Conservation (phyloP, 1,284 basidiomycete genomes). For the Sporisorium reilianum region DNA sequence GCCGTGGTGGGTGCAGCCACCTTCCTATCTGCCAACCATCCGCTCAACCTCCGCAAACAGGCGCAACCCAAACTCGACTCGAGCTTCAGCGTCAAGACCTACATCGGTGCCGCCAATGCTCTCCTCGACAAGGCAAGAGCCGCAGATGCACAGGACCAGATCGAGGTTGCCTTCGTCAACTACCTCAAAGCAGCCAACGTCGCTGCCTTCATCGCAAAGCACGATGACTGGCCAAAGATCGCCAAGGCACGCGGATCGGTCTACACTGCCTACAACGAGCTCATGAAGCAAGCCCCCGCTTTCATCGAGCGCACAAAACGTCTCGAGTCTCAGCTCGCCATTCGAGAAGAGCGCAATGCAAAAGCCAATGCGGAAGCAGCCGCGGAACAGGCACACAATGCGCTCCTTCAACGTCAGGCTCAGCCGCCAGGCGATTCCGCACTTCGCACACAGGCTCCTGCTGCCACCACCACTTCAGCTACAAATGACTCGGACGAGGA, state of each 20-base stretch:
- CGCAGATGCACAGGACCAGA: slow-evolving; percentile 63
- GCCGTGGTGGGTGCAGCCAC: slow-evolving; percentile 26
- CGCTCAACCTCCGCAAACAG: slow-evolving; percentile 63
- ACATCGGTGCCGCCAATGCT: slow-evolving; percentile 65
- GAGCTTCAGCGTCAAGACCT: slow-evolving; percentile 64
- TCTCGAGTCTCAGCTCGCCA: slow-evolving; percentile 58
- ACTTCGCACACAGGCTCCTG: slow-evolving; percentile 10
- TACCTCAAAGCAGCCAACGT: slow-evolving; percentile 67
- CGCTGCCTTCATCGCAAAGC: slow-evolving; percentile 65
- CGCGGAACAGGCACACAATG: slow-evolving; percentile 31
- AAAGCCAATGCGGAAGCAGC: slow-evolving; percentile 31
- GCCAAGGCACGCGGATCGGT: slow-evolving; percentile 51
- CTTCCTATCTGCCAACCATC: slow-evolving; percentile 62
- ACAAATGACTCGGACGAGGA: slow-evolving; percentile 32
- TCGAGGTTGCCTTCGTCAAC: slow-evolving; percentile 68
- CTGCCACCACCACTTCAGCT: not conserved
- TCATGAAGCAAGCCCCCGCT: slow-evolving; percentile 63
- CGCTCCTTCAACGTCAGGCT: slow-evolving; percentile 16
- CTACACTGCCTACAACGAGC: slow-evolving; percentile 64
- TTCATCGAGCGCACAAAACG: slow-evolving; percentile 62
- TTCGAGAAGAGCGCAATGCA: slow-evolving; percentile 58
- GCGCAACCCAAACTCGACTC: slow-evolving; percentile 61
- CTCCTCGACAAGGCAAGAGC: slow-evolving; percentile 67
- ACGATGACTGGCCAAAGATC: slow-evolving; percentile 62
- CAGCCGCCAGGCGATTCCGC: slow-evolving; percentile 40